Evolutionary conservation across 1,284 basidiomycete genomes (phyloP).

Genomic region (Cutaneotrichosporon sp.): DNA sequence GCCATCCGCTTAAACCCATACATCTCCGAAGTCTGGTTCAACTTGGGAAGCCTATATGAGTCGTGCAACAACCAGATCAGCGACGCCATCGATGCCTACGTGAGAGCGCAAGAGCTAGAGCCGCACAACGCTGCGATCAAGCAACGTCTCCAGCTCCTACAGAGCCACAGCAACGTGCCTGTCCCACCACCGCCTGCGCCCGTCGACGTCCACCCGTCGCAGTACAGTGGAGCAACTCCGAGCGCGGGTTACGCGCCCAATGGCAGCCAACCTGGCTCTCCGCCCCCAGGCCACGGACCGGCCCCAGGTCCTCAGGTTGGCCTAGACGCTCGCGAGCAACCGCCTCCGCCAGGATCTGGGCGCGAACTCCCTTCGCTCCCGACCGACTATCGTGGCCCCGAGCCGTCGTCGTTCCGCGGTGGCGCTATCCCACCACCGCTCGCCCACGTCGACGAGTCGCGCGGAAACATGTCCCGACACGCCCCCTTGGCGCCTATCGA

Average conservation of each 20-base stretch:
- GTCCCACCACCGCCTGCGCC: conserved; percentile 80
- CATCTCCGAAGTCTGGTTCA: conserved; percentile 99
- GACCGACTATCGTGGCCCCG: conserved; percentile 15
- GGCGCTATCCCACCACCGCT: conserved; percentile 49
- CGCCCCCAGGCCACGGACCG: conserved; percentile 28
- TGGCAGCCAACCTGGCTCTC: conserved; percentile 32
- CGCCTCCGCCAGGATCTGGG: conserved; percentile 21
- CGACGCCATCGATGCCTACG: conserved; percentile 97
- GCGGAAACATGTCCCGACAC: conserved; percentile 55
- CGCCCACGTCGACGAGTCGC: conserved; percentile 44
- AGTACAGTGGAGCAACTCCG: conserved; percentile 64
- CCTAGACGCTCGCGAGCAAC: conserved; percentile 19
- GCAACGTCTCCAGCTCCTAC: conserved; percentile 71
- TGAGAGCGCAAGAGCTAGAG: conserved; percentile 85
- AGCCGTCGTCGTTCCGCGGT: conserved; percentile 47
- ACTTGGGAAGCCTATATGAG: conserved; percentile 94
- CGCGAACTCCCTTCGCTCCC: conserved; percentile 47
- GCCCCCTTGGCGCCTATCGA: conserved; percentile 80
- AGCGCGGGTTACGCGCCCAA: conserved; percentile 23
- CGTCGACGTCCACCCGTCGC: conserved; percentile 91
- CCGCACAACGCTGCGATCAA: conserved; percentile 74
- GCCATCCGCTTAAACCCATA: conserved; percentile 98
- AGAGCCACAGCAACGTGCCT: conserved; percentile 73
- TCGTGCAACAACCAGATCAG: conserved; percentile 99
- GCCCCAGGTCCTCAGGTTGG: neutral